Evolutionary conservation across 2,329 filamentous ascomycete species (phyloP), one percentile per base, ranked within the genome.

Genomic region (Blumeria hordei): DNA sequence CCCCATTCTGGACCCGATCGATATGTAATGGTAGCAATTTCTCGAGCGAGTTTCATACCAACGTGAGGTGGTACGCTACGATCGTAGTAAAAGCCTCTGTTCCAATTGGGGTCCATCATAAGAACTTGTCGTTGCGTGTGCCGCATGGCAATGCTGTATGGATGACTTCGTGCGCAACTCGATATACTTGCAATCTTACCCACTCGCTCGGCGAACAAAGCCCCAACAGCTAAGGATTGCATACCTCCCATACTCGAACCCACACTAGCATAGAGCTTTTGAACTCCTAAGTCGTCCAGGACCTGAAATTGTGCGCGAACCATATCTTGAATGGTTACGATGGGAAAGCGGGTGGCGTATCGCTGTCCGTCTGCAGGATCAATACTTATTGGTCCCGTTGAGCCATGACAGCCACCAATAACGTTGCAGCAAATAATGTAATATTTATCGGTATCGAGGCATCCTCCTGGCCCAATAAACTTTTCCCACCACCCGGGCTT

Each of bases 101-200:
- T 85, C 92, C 92, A 98, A 64, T 94, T 88, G 2, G 88, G 88
- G 64, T 98, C 92, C 83, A 95, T 95, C 88, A 98, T 96, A 51
- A 98, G 76, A 0, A 95, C 92, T 70, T 96, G 92, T 33, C 92
- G 81, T 69, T 98, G 92, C 0, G 90, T 94, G 69, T 98, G 92
- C 55, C 92, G 81, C 90, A 98, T 95, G 36, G 92, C 92, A 66
- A 98, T 94, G 67, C 88, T 94, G 71, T 98, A 98, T 0, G 92
- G 92, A 66, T 98, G 92, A 62, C 85, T 93, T 59, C 92, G 76
- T 0, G 90, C 92, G 67, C 92, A 98, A 11, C 90, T 92, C 64
- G 85, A 93, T 64, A 96, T 92, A 63, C 81, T 90, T 39, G 88
- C 85, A 59, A 98, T 77, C 60, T 83, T 81, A 41, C 80, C 80